Evolutionary conservation across 2,329 filamentous ascomycete species (phyloP), one percentile per base, ranked within the genome.

Genomic region (Neophaeococcomyces aloes): DNA sequence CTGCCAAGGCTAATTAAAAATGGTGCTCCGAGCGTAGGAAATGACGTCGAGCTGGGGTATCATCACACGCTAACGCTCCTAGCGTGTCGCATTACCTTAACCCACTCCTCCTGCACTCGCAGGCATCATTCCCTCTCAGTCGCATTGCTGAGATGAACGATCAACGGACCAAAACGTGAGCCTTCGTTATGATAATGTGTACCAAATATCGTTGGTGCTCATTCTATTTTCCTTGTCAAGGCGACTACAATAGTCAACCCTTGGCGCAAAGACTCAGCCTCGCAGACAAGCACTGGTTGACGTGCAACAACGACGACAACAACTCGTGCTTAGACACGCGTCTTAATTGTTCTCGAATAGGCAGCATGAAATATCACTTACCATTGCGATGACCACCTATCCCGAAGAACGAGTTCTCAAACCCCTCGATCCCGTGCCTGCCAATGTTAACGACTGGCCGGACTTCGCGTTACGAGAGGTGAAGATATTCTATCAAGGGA

Each of bases 381-480:
- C 18, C 32, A 37, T 46, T 46, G 49, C 46, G 32, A 56, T 56
- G 53, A 50, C 48, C 44, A 51, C 50, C 11, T 42, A 45, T 36
- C 50, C 53, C 23, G 53, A 56, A 55, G 63, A 68, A 58, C 65
- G 58, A 54, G 63, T 70, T 51, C 63, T 70, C 42, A 61, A 60
- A 57, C 54, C 61, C 53, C 62, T 61, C 55, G 61, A 68, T 56
- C 61, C 65, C 48, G 62, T 65, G 49, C 56, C 68, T 46, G 55
- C 58, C 27, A 65, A 69, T 56, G 66, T 69, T 55, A 67, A 76
- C 58, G 69, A 79, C 52, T 80, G 76, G 74, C 70, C 75, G 40
- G 72, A 76, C 48, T 79, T 78, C 59, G 61, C 65, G 19, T 61
- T 81, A 46, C 69, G 61, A 47, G 69, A 78, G 51, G 75, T 70